Evolutionary conservation across 140 eudicot genomes (phyloP).

Genomic region (Oenanthe javanica): DNA sequence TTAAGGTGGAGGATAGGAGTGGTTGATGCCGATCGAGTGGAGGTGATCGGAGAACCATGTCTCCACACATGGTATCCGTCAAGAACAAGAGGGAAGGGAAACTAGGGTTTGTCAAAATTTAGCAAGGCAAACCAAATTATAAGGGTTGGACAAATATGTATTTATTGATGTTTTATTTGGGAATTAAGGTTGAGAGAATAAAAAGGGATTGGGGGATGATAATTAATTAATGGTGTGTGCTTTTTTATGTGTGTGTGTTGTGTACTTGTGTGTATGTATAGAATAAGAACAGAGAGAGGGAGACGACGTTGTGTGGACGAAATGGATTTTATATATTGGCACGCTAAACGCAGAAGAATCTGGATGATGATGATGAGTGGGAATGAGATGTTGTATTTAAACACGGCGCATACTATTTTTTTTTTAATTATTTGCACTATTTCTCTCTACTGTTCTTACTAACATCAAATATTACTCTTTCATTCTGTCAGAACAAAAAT

Average conservation of each 20-base stretch:
- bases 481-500: too few species aligned
- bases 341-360: not conserved
- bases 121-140: not conserved
- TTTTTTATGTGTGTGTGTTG: not conserved
- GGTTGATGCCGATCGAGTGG: slow-evolving; percentile 38
- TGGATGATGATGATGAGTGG: not conserved
- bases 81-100: not conserved
- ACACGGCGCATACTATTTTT: not conserved
- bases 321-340: not conserved
- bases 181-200: not conserved
- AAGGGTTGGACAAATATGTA: not conserved
- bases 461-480: too few species aligned
- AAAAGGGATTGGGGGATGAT: not conserved
- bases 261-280: too few species aligned
- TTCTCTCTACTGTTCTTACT: too few species aligned
- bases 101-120: not conserved
- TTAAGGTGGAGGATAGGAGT: slow-evolving; percentile 17
- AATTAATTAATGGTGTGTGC: not conserved
- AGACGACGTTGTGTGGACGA: not conserved
- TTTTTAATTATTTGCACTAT: too few species aligned
- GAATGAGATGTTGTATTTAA: not conserved
- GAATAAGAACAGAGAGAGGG: not conserved
- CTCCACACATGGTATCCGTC: slow-evolving; percentile 25
- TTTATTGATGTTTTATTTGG: not conserved
- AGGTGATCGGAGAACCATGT: slow-evolving; percentile 31